A percentile compares a stretch with the other conserved stretches of the same genome.
Conservation (phyloP, 2,329 filamentous ascomycete species). For the Fusarium veterinarium region DNA sequence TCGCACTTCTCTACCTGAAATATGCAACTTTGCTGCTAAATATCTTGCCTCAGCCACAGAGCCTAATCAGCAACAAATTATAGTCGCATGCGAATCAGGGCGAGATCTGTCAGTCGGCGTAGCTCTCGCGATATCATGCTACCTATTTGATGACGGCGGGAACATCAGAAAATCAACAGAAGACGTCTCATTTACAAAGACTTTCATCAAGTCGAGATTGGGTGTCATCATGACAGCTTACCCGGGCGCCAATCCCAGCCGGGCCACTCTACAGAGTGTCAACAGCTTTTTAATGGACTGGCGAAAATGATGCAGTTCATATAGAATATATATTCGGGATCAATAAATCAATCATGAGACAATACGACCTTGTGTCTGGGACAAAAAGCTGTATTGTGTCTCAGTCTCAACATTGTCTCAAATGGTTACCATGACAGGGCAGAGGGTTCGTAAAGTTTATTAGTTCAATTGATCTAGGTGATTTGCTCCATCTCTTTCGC, state of each 20-base stretch:
- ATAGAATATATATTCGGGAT: not conserved
- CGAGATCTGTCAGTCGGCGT: constrained; percentile 84
- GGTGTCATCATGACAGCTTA: constrained; percentile 85
- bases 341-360: not conserved
- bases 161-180: constrained; percentile 45
- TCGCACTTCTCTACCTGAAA: constrained; percentile 73
- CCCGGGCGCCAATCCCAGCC: constrained; percentile 83
- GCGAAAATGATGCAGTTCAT: constrained; percentile 42
- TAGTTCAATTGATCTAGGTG: constrained; percentile 28
- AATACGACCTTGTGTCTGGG: not conserved
- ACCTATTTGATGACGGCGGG: constrained; percentile 75
- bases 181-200: constrained; percentile 70
- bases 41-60: constrained; percentile 47
- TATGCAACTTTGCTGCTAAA: constrained; percentile 66
- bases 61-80: constrained; percentile 44
- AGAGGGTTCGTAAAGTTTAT: constrained; percentile 1
- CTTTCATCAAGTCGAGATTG: constrained; percentile 78
- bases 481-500: constrained; percentile 8
- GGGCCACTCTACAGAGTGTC: constrained; percentile 88
- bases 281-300: constrained; percentile 87
- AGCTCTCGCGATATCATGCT: constrained; percentile 80
- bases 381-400: not conserved
- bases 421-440: not conserved
- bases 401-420: not conserved
- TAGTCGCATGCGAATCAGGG: constrained; percentile 80